phyloP scores from a whole-genome alignment of 805 yeast species.

The Wickerhamomyces rabaulensis region DNA sequence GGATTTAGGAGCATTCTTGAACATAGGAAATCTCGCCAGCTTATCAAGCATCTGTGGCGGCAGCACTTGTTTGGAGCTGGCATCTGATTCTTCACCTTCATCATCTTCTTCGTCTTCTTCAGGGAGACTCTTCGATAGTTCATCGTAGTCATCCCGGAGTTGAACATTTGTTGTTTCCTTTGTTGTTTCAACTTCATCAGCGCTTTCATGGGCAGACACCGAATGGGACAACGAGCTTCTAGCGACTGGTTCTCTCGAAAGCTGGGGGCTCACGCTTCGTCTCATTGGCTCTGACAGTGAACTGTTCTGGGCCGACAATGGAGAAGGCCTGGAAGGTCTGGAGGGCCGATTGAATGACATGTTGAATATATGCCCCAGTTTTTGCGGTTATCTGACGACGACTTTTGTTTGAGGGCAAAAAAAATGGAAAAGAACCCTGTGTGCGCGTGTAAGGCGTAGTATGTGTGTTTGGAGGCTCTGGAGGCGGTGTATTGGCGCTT shows the following conservation, averaged over 20 bases:
- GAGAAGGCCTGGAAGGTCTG: neutral
- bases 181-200: neutral
- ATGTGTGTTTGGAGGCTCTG: no score
- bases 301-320: neutral
- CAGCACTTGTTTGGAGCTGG: slow-evolving; percentile 15
- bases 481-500: no score
- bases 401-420: no score
- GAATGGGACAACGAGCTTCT: neutral
- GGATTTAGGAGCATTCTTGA: slow-evolving; percentile 59
- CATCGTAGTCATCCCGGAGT: neutral
- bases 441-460: neutral
- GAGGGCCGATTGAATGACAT: neutral
- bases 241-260: neutral
- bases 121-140: slow-evolving; percentile 1
- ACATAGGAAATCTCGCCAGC: slow-evolving; percentile 56
- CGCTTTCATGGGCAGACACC: neutral
- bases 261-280: neutral
- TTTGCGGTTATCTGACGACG: neutral
- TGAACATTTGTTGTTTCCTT: neutral
- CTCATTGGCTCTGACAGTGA: neutral
- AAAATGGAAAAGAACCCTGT: no score
- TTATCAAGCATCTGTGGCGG: slow-evolving; percentile 54
- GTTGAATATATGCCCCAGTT: neutral
- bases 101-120: slow-evolving; percentile 6
- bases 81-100: slow-evolving; percentile 1